Conservation (phyloP, 306 rosid species). For the Mimosa pudica region DNA sequence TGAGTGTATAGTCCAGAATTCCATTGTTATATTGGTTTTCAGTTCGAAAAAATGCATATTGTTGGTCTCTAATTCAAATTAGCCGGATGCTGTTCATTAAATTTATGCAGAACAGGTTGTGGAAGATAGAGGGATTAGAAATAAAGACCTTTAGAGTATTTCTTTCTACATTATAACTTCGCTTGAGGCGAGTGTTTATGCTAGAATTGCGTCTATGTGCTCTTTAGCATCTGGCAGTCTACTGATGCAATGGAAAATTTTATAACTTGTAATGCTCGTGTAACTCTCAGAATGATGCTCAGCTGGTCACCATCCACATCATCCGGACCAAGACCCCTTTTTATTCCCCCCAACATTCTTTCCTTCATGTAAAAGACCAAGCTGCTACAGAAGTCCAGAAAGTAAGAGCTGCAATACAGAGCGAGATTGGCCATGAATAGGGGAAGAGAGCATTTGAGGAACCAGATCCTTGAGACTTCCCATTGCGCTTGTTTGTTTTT, state of each 20-base stretch:
- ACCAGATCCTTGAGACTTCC: slow-evolving; percentile 33
- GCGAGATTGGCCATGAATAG: slow-evolving; percentile 32
- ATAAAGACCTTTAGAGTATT: background rate
- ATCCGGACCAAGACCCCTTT: background rate
- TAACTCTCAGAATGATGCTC: too few species aligned
- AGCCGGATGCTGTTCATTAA: slow-evolving; percentile 16
- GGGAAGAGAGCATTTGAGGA: slow-evolving; percentile 63
- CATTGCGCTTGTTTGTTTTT: slow-evolving; percentile 33
- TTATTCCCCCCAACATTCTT: background rate
- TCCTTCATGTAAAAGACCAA: slow-evolving; percentile 12
- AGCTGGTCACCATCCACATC: background rate
- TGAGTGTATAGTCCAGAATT: slow-evolving; percentile 14
- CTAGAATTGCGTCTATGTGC: slow-evolving; percentile 17
- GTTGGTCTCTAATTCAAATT: slow-evolving; percentile 31
- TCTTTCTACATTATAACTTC: slow-evolving; percentile 15
- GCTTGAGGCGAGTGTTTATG: background rate
- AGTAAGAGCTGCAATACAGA: slow-evolving; percentile 32
- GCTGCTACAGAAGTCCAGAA: slow-evolving; percentile 7
- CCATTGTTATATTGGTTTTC: slow-evolving; percentile 20
- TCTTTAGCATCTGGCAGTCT: slow-evolving; percentile 1
- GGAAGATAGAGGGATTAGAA: background rate
- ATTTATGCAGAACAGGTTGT: slow-evolving; percentile 16
- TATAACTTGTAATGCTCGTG: too few species aligned
- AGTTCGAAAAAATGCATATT: background rate
- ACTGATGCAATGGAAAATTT: slow-evolving; percentile 2